These are phyloP conservation scores for Bipolaris zeicola DNA, from an alignment of 2,329 filamentous ascomycete genomes.

Conservation along the genomic window DNA sequence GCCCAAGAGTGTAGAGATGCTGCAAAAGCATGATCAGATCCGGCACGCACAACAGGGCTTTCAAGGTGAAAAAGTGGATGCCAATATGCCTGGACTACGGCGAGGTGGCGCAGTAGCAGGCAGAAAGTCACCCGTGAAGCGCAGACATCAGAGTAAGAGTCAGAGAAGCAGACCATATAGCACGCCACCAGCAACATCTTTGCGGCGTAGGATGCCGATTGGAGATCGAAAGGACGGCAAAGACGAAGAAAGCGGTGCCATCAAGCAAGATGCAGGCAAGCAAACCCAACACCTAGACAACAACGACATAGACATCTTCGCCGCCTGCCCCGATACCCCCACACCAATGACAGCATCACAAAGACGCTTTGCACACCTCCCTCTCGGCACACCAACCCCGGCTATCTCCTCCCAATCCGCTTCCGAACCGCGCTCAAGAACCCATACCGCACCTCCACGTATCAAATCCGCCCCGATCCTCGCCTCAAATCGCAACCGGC, in stretches of 20 bases:
- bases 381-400: constrained; percentile 10
- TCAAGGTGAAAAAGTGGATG: not conserved
- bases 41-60: not conserved
- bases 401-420: not conserved
- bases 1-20: not conserved
- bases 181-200: not conserved
- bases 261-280: not conserved
- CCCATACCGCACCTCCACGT: not conserved
- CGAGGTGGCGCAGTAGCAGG: constrained; percentile 2
- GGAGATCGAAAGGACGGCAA: not conserved
- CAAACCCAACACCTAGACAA: not conserved
- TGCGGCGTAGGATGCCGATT: not conserved
- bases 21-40: not conserved
- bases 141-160: not conserved
- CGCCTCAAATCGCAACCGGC: not conserved
- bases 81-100: constrained; percentile 1
- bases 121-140: constrained; percentile 12
- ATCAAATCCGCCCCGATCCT: not conserved
- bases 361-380: constrained; percentile 19
- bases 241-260: not conserved
- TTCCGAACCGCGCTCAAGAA: not conserved
- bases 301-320: not conserved
- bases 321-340: constrained; percentile 27
- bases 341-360: constrained; percentile 28
- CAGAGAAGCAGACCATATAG: constrained; percentile 9